A percentile compares a stretch with the other conserved stretches of the same genome.
phyloP scores from a whole-genome alignment of 2,329 filamentous ascomycete species.

The Ceratocystis alfenasii region DNA sequence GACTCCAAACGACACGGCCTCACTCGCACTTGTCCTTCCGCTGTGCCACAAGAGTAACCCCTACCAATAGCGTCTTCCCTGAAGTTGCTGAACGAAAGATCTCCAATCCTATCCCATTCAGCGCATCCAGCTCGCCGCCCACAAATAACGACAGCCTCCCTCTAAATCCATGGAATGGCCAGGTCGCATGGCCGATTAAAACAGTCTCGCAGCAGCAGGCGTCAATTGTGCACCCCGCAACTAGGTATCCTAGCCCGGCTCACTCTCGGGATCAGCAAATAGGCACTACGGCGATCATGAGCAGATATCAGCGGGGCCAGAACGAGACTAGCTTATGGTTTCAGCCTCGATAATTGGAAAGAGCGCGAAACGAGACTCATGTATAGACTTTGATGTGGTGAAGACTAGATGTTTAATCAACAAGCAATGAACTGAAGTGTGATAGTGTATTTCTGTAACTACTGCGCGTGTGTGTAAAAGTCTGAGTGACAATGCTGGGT shows the following conservation, averaged over 20 bases:
- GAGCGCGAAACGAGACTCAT: not conserved
- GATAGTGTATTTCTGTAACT: too few relatives aligned
- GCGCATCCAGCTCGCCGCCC: slow-evolving; percentile 8
- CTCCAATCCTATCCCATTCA: not conserved
- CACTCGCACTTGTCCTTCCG: slow-evolving; percentile 40
- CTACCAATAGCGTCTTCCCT: slow-evolving; percentile 30
- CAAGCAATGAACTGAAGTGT: too few relatives aligned
- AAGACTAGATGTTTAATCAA: not conserved
- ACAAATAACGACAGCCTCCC: not conserved
- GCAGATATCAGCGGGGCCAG: not conserved
- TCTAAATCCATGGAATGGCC: slow-evolving; percentile 7
- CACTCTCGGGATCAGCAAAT: not conserved
- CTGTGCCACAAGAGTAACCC: slow-evolving; percentile 37
- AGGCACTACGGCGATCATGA: not conserved
- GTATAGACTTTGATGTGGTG: not conserved
- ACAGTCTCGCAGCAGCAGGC: not conserved
- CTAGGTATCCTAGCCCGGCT: not conserved
- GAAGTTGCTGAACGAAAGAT: not conserved
- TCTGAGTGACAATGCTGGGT: too few relatives aligned
- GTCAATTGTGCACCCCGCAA: not conserved
- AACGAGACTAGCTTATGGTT: not conserved
- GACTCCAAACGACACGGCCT: slow-evolving; percentile 28
- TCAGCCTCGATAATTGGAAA: not conserved
- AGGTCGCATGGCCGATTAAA: not conserved
- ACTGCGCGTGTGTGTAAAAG: too few relatives aligned